These are phyloP conservation scores for Botrytis tulipae DNA, from an alignment of 2,329 filamentous ascomycete species.

Conservation along the genomic window DNA sequence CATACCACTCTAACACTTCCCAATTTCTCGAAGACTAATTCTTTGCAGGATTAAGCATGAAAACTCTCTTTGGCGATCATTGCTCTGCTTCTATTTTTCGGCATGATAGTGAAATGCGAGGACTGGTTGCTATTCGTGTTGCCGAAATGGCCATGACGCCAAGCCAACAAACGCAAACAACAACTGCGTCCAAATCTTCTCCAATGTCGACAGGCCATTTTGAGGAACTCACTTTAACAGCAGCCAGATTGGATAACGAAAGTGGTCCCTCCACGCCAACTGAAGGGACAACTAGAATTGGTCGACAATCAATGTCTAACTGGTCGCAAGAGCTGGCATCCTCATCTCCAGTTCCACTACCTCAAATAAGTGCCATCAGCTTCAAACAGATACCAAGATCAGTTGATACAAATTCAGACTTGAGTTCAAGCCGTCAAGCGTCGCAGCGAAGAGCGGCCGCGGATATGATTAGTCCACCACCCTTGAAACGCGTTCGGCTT, in stretches of 20 bases:
- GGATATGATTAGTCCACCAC: conserved; percentile 22
- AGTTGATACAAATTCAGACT: neutral
- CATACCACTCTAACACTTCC: neutral
- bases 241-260: neutral
- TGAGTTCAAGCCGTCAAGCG: conserved; percentile 23
- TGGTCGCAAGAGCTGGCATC: neutral
- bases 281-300: neutral
- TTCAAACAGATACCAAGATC: neutral
- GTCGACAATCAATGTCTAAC: too few species aligned
- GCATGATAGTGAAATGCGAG: conserved; percentile 63
- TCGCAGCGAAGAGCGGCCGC: conserved; percentile 28
- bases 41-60: conserved; percentile 55
- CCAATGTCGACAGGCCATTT: neutral
- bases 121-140: conserved; percentile 7
- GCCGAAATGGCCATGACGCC: neutral
- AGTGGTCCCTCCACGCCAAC: neutral
- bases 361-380: neutral
- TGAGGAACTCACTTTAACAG: neutral
- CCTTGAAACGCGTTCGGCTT: conserved; percentile 28
- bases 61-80: conserved; percentile 66
- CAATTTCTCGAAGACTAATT: neutral
- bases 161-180: conserved; percentile 15
- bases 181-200: neutral
- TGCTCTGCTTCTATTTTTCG: conserved; percentile 62
- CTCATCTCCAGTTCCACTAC: neutral